Conservation (phyloP, 2,329 filamentous ascomycete species). For the Cyphellophora europaea region DNA sequence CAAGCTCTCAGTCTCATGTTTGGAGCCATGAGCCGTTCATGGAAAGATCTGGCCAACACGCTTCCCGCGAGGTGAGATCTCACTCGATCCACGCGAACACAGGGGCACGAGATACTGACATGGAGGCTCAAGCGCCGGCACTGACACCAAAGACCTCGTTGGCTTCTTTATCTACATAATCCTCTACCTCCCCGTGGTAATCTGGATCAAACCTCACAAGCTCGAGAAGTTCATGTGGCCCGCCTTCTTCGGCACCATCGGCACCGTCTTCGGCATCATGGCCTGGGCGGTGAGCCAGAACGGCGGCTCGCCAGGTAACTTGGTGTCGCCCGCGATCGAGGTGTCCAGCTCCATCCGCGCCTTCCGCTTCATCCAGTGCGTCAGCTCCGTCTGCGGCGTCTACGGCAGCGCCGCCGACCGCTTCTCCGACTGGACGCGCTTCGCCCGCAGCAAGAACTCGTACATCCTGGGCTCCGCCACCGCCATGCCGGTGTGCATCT, state of each 20-base stretch:
- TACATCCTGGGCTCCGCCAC: slow-evolving; percentile 3
- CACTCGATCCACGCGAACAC: background rate
- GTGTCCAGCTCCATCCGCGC: slow-evolving; percentile 2
- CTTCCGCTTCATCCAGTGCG: slow-evolving; percentile 2
- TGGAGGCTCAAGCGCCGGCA: slow-evolving; percentile 1
- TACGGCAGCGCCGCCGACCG: slow-evolving; percentile 1
- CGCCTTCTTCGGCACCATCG: slow-evolving; percentile 2
- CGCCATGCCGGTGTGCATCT: slow-evolving; percentile 1
- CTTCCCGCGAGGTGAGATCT: slow-evolving; percentile 4
- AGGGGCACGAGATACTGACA: too few relatives aligned
- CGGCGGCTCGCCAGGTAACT: slow-evolving; percentile 2
- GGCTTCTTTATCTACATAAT: slow-evolving; percentile 5
- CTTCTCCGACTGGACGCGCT: slow-evolving; percentile 6
- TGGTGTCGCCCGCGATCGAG: slow-evolving; percentile 2
- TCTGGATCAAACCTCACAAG: slow-evolving; percentile 3
- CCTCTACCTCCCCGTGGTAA: slow-evolving; percentile 1
- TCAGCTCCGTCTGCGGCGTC: slow-evolving; percentile 1
- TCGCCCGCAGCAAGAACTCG: slow-evolving; percentile 2
- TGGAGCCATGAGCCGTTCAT: slow-evolving; percentile 1
- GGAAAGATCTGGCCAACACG: slow-evolving; percentile 2
- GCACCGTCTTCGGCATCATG: slow-evolving; percentile 3
- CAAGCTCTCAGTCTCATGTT: slow-evolving; percentile 1
- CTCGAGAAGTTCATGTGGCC: slow-evolving; percentile 2
- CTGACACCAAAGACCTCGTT: slow-evolving; percentile 2
- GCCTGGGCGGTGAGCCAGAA: slow-evolving; percentile 4